A percentile compares a stretch with the other conserved stretches of the same genome.
phyloP scores from a whole-genome alignment of 129 eudicot genomes.

The Tanacetum coccineum region DNA sequence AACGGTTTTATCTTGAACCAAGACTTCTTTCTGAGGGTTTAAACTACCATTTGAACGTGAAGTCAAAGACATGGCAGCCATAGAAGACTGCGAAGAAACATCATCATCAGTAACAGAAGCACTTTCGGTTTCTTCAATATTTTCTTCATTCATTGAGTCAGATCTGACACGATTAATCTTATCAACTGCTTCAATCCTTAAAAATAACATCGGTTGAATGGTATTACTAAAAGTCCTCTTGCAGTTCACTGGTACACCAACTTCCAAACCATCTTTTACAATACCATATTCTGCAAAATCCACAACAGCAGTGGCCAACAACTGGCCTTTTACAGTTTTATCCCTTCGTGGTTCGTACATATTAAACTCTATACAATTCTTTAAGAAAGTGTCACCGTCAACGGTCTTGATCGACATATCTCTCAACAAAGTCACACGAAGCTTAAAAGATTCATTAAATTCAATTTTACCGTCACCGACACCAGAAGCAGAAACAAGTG shows the following conservation, averaged over 20 bases:
- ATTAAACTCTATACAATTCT: slow-evolving; percentile 75
- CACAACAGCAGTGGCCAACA: slow-evolving; percentile 70
- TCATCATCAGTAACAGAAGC: slow-evolving; percentile 70
- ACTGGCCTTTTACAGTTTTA: slow-evolving; percentile 69
- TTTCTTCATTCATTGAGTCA: slow-evolving; percentile 57
- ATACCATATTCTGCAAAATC: slow-evolving; percentile 84
- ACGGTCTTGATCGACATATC: slow-evolving; percentile 58
- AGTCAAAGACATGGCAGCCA: slow-evolving; percentile 42
- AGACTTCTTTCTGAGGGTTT: slow-evolving; percentile 38
- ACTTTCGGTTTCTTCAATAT: slow-evolving; percentile 70
- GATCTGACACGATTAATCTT: slow-evolving; percentile 40
- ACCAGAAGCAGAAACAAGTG: slow-evolving; percentile 46
- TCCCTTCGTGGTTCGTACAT: slow-evolving; percentile 80
- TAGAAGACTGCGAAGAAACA: slow-evolving; percentile 74
- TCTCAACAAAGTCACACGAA: slow-evolving; percentile 50
- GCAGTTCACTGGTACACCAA: slow-evolving; percentile 74
- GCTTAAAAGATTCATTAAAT: slow-evolving; percentile 68
- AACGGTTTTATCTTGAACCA: slow-evolving; percentile 8
- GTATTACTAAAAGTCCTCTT: slow-evolving; percentile 75
- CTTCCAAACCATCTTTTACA: slow-evolving; percentile 50
- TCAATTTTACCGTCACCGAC: slow-evolving; percentile 77
- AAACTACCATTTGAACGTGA: slow-evolving; percentile 34
- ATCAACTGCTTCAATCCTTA: slow-evolving; percentile 57
- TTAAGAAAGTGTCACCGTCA: slow-evolving; percentile 47
- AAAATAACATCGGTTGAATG: slow-evolving; percentile 56